phyloP scores from a whole-genome alignment of 345 rosid species.

The Corchorus capsularis region DNA sequence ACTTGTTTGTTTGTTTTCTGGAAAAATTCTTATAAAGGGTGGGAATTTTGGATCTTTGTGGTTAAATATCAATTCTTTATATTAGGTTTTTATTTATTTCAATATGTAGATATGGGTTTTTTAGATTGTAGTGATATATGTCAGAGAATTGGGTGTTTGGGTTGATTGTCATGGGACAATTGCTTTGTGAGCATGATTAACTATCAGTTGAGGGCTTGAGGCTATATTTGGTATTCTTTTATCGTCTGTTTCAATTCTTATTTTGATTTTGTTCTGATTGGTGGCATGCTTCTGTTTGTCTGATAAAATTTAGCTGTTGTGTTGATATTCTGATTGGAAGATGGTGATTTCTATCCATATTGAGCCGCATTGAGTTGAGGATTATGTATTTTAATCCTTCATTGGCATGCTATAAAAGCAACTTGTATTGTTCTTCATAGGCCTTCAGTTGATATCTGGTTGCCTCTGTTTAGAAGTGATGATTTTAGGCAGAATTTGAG shows the following conservation, averaged over 20 bases:
- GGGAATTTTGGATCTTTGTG: slow-evolving; percentile 8
- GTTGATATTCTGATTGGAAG: neutral
- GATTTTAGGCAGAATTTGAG: neutral
- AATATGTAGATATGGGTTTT: neutral
- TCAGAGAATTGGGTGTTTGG: neutral
- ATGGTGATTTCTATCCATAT: neutral
- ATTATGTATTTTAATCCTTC: neutral
- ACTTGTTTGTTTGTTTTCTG: slow-evolving; percentile 9
- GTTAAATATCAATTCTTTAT: neutral
- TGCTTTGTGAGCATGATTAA: neutral
- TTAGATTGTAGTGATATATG: neutral
- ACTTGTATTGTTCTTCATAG: neutral
- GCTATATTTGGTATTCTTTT: neutral
- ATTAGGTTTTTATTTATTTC: neutral
- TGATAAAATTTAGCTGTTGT: neutral
- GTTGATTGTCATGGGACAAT: neutral
- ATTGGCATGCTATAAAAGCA: neutral
- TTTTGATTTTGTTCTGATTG: neutral
- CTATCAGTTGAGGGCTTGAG: neutral
- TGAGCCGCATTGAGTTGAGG: neutral
- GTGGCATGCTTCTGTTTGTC: neutral
- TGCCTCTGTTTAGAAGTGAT: neutral
- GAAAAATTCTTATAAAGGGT: neutral
- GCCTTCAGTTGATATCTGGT: neutral
- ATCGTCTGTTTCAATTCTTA: neutral